Percentiles rank a stretch among this genome's conserved stretches.
Conservation (phyloP, 2,329 filamentous ascomycete genomes). For the Aspergillus brasiliensis region DNA sequence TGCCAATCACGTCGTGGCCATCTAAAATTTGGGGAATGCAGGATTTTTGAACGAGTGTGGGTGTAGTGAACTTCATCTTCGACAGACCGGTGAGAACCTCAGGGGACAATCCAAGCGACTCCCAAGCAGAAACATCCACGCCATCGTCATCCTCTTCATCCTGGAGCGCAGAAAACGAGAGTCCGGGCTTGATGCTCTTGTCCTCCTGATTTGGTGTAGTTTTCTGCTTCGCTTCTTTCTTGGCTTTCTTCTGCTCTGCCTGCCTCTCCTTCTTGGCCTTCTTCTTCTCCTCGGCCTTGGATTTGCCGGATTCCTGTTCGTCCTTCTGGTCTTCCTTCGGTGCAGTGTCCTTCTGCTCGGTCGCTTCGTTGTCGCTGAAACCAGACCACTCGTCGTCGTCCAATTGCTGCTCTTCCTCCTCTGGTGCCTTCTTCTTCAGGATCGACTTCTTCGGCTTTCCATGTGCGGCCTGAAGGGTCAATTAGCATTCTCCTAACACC, state of each 20-base stretch:
- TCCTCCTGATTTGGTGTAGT: slow-evolving; percentile 38
- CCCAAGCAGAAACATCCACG: slow-evolving; percentile 77
- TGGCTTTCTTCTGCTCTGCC: slow-evolving; percentile 17
- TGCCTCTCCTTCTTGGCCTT: slow-evolving; percentile 30
- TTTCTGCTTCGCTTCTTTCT: slow-evolving; percentile 28
- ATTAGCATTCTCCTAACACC: slow-evolving; percentile 1
- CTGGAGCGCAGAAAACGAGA: slow-evolving; percentile 42
- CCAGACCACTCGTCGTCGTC: slow-evolving; percentile 66
- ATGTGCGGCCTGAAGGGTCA: slow-evolving; percentile 34
- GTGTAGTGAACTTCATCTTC: slow-evolving; percentile 75
- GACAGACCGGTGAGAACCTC: slow-evolving; percentile 73
- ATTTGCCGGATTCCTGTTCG: slow-evolving; percentile 13
- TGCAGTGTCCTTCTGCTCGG: slow-evolving; percentile 20
- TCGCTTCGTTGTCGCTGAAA: slow-evolving; percentile 57
- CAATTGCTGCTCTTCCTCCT: slow-evolving; percentile 34
- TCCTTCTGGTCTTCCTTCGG: slow-evolving; percentile 14
- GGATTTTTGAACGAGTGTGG: slow-evolving; percentile 77
- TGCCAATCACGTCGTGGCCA: slow-evolving; percentile 90
- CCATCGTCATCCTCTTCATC: slow-evolving; percentile 57
- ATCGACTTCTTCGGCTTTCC: slow-evolving; percentile 38
- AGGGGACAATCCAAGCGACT: slow-evolving; percentile 70
- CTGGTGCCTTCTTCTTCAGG: slow-evolving; percentile 25
- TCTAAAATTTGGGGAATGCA: slow-evolving; percentile 80
- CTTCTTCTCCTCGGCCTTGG: slow-evolving; percentile 26
- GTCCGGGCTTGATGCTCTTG: slow-evolving; percentile 31